These are phyloP conservation scores for Solanum acaule DNA, from an alignment of 257 asterid genomes.

Conservation along the genomic window DNA sequence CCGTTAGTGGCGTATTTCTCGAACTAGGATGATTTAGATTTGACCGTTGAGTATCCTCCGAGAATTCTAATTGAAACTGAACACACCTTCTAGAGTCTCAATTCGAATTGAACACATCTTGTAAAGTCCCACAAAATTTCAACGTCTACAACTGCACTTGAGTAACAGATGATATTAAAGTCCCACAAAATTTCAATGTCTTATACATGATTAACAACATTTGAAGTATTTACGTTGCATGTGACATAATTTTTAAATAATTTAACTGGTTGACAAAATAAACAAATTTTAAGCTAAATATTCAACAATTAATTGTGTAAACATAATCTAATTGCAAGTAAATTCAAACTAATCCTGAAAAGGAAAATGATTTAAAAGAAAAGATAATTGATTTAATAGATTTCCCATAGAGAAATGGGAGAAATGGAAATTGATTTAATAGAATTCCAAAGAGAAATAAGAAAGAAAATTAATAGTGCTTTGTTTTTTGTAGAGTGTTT, in stretches of 20 bases:
- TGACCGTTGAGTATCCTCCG: too few relatives aligned
- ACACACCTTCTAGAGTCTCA: too few relatives aligned
- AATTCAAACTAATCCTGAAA: neutral
- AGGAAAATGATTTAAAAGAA: neutral
- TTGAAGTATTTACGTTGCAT: neutral
- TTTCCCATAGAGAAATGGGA: neutral
- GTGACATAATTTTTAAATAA: neutral
- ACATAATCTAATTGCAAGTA: neutral
- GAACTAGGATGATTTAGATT: too few relatives aligned
- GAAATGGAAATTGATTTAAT: neutral
- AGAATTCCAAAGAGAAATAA: neutral
- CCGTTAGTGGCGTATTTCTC: too few relatives aligned
- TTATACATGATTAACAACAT: neutral
- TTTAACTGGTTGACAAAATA: neutral
- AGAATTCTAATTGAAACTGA: too few relatives aligned
- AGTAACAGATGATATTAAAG: conserved; percentile 25
- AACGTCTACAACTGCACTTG: neutral
- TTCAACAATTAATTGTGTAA: neutral
- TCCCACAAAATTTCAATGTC: too few relatives aligned
- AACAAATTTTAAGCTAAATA: neutral
- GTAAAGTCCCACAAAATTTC: too few relatives aligned
- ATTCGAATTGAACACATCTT: too few relatives aligned
- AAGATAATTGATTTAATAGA: neutral
- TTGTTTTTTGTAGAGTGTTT: neutral
- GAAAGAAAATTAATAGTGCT: neutral